Conservation (phyloP, 169 alveolate species). For the Cryptosporidium sp. region DNA sequence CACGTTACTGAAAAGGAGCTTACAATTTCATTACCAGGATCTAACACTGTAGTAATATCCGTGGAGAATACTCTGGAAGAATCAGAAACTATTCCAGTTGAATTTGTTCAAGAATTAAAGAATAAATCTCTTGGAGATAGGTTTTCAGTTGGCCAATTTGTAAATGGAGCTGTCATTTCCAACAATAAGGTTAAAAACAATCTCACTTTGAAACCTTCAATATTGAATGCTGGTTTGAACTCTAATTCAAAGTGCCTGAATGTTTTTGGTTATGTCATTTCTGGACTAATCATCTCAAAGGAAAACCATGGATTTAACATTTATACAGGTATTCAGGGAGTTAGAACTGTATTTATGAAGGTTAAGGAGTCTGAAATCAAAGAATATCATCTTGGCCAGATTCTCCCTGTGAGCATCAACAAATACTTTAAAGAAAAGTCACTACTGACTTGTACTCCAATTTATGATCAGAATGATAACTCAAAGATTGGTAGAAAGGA, state of each 20-base stretch:
- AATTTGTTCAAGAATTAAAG: background rate
- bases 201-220: conserved; percentile 52
- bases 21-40: conserved; percentile 52
- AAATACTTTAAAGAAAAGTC: conserved; percentile 21
- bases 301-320: conserved; percentile 46
- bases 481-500: conserved; percentile 16
- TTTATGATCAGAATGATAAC: background rate
- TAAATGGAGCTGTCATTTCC: conserved; percentile 46
- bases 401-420: conserved; percentile 7
- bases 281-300: conserved; percentile 32
- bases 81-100: background rate
- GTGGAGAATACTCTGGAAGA: conserved; percentile 49
- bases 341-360: conserved; percentile 39
- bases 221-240: conserved; percentile 65
- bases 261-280: conserved; percentile 47
- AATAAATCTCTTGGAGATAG: conserved; percentile 22
- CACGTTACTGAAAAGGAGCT: conserved; percentile 58
- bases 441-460: conserved; percentile 23
- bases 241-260: conserved; percentile 27
- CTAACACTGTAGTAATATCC: conserved; percentile 27
- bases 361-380: background rate
- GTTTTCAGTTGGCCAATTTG: conserved; percentile 27
- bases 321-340: conserved; percentile 33
- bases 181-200: conserved; percentile 30
- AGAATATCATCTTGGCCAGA: conserved; percentile 22